Evolutionary conservation across 352 stramenopile species (phyloP).

Genomic region (Phytopythium cucurbitacearum): DNA sequence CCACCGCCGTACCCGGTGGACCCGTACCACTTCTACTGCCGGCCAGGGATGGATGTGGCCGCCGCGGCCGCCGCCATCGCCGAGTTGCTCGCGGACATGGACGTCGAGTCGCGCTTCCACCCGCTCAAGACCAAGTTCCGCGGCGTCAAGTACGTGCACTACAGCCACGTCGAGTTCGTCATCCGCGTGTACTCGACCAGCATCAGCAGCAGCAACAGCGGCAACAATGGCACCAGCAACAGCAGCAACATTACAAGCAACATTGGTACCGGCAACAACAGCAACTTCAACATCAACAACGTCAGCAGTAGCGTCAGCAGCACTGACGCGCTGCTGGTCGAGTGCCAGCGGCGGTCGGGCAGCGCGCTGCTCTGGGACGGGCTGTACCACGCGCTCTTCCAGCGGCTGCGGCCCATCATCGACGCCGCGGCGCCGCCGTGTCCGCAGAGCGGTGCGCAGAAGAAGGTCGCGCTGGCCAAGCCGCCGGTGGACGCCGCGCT

Average conservation of each 20-base stretch:
- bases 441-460: conserved; percentile 67
- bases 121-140: conserved; percentile 85
- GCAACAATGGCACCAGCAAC: too few species aligned
- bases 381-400: conserved; percentile 72
- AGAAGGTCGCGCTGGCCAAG: conserved; percentile 20
- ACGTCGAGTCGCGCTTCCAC: conserved; percentile 67
- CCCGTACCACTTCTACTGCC: conserved; percentile 79
- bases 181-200: conserved; percentile 53
- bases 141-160: conserved; percentile 83
- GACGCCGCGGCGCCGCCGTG: conserved; percentile 46
- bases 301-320: background rate
- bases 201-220: too few species aligned
- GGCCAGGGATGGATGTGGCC: conserved; percentile 7
- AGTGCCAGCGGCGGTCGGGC: conserved; percentile 72
- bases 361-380: conserved; percentile 78
- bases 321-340: conserved; percentile 44
- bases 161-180: conserved; percentile 80
- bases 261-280: too few species aligned
- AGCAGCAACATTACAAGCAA: too few species aligned
- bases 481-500: conserved; percentile 34
- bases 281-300: too few species aligned
- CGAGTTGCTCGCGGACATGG: conserved; percentile 45
- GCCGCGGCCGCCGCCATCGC: conserved; percentile 28
- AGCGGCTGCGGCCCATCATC: conserved; percentile 44
- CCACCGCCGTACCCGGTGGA: conserved; percentile 72